Evolutionary conservation across 225 moss, liverwort and hornwort species (phyloP).

Genomic region (Polytrichum commune): DNA sequence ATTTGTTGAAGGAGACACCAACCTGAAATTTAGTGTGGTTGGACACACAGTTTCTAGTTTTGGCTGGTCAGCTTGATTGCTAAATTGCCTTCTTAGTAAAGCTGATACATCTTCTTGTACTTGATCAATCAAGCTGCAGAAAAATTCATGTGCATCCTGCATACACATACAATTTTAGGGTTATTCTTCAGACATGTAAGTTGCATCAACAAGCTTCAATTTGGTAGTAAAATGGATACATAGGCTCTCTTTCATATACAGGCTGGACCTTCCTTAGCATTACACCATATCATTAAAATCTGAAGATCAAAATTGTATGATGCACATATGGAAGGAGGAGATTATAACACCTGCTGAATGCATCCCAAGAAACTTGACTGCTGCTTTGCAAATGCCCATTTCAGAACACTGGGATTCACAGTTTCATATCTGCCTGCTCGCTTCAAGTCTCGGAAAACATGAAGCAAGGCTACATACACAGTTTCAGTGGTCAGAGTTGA

Average conservation of each 20-base stretch:
- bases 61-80: conserved; percentile 26
- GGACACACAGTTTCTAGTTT: conserved; percentile 47
- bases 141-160: conserved; percentile 63
- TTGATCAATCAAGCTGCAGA: conserved; percentile 59
- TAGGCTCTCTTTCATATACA: no score
- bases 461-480: conserved; percentile 39
- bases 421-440: conserved; percentile 33
- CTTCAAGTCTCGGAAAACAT: conserved; percentile 38
- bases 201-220: no score
- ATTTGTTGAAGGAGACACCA: not conserved
- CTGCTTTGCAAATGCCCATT: conserved; percentile 43
- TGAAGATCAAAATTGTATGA: not conserved
- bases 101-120: conserved; percentile 50
- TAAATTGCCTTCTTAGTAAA: conserved; percentile 28
- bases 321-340: not conserved
- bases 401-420: conserved; percentile 39
- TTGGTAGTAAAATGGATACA: no score
- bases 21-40: conserved; percentile 62
- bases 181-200: not conserved
- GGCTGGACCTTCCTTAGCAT: no score
- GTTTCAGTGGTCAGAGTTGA: conserved; percentile 8
- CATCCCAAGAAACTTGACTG: conserved; percentile 52
- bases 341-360: conserved; percentile 45
- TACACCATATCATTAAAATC: no score
- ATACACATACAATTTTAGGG: not conserved